Percentiles rank a stretch among this genome's conserved stretches.
phyloP scores from a whole-genome alignment of 2,329 filamentous ascomycete genomes.

The Sarocladium oryzae region DNA sequence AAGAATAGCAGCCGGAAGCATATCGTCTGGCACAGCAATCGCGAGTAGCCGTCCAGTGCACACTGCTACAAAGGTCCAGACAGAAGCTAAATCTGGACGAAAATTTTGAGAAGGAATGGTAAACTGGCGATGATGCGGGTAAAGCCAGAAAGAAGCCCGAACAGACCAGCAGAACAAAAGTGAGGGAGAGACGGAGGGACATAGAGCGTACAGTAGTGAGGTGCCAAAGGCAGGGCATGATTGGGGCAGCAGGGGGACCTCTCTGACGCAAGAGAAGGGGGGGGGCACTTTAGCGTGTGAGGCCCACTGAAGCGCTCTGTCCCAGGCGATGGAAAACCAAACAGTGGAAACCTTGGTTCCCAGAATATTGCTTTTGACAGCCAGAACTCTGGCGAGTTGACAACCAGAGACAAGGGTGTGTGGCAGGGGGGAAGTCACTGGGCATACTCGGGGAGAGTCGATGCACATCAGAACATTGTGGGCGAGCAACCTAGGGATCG shows the following conservation, averaged over 20 bases:
- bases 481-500: slow-evolving; percentile 1
- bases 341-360: neutral
- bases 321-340: slow-evolving; percentile 1
- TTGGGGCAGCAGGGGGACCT: neutral
- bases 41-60: no score
- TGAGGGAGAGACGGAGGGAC: neutral
- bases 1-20: neutral
- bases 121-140: slow-evolving; percentile 5
- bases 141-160: slow-evolving; percentile 1
- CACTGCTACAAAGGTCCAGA: no score
- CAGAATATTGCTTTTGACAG: neutral
- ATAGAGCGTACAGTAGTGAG: slow-evolving; percentile 3
- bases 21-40: neutral
- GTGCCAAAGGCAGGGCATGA: neutral
- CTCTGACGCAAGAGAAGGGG: slow-evolving; percentile 8
- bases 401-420: neutral
- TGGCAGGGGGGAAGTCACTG: neutral
- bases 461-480: neutral
- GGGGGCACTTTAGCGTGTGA: neutral
- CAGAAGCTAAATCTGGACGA: no score
- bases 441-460: neutral
- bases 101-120: neutral
- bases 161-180: neutral
- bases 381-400: slow-evolving; percentile 2
- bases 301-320: slow-evolving; percentile 2